A percentile compares a stretch with the other conserved stretches of the same genome.
Evolutionary conservation across 768 basidiomycete species (phyloP).

Genomic region (Lenzites betulinus): DNA sequence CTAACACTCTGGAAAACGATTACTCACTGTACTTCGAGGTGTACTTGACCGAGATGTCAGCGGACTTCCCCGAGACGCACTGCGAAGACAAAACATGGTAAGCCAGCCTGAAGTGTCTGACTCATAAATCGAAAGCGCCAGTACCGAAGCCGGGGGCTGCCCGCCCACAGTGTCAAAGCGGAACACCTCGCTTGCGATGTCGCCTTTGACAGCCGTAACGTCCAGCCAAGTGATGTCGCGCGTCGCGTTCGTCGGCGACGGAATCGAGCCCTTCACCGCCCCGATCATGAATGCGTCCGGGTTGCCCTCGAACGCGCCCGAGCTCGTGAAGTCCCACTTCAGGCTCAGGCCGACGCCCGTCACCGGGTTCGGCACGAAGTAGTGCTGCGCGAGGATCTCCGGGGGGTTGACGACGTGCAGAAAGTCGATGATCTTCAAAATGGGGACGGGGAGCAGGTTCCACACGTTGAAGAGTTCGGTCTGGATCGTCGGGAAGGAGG

Average conservation of each 20-base stretch:
- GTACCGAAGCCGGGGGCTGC: constrained; percentile 34
- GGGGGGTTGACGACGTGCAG: constrained; percentile 24
- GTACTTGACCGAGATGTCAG: constrained; percentile 30
- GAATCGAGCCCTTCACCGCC: constrained; percentile 27
- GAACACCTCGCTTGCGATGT: constrained; percentile 31
- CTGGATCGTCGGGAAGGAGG: constrained; percentile 25
- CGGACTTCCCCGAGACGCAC: constrained; percentile 25
- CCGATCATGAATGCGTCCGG: constrained; percentile 30
- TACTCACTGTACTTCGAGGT: constrained; percentile 27
- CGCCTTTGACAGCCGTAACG: constrained; percentile 30
- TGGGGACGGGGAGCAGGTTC: constrained; percentile 14
- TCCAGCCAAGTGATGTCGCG: constrained; percentile 40
- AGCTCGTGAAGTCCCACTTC: constrained; percentile 36
- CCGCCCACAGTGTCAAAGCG: constrained; percentile 35
- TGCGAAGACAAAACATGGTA: not conserved
- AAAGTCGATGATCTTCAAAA: constrained; percentile 26
- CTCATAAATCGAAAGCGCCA: not conserved
- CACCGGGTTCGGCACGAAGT: constrained; percentile 38
- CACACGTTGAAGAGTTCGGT: constrained; percentile 18
- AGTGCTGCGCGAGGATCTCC: constrained; percentile 36
- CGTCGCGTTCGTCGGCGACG: constrained; percentile 28
- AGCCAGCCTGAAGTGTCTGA: not conserved
- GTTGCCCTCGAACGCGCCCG: constrained; percentile 22
- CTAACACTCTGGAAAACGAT: not conserved
- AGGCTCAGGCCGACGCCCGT: constrained; percentile 33